Evolutionary conservation across 257 asterid species (phyloP).

Genomic region (Forsythia suspensa): DNA sequence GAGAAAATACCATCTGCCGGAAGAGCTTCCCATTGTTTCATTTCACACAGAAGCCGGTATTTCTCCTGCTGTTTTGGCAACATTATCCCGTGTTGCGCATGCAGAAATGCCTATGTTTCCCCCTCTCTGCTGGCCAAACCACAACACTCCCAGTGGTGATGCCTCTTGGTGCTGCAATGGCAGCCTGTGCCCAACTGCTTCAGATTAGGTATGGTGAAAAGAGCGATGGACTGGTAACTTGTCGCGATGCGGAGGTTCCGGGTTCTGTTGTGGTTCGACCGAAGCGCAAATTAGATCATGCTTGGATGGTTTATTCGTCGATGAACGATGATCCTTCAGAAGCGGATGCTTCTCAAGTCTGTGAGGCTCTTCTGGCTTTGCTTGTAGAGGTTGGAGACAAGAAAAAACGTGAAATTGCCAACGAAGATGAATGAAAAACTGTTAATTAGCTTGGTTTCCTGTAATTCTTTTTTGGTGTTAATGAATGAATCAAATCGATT

Average conservation of each 20-base stretch:
- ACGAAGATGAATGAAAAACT: conserved; percentile 47
- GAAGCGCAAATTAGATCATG: conserved; percentile 84
- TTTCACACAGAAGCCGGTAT: conserved; percentile 52
- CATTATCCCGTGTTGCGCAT: conserved; percentile 88
- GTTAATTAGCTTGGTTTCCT: neutral
- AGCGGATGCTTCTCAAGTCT: conserved; percentile 51
- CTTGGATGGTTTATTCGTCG: conserved; percentile 98
- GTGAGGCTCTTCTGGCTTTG: conserved; percentile 60
- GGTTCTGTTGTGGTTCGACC: conserved; percentile 89
- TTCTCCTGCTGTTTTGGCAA: neutral
- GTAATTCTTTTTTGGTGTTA: neutral
- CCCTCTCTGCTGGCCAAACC: conserved; percentile 50
- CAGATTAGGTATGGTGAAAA: conserved; percentile 88
- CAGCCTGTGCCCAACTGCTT: conserved; percentile 96
- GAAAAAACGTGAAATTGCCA: conserved; percentile 46
- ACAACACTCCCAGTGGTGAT: conserved; percentile 75
- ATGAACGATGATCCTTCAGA: conserved; percentile 68
- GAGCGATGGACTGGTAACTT: conserved; percentile 92
- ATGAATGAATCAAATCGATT: neutral
- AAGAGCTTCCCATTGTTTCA: conserved; percentile 81
- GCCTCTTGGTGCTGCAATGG: conserved; percentile 99
- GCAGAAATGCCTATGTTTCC: conserved; percentile 73
- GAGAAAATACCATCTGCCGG: conserved; percentile 63
- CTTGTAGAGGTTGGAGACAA: conserved; percentile 68
- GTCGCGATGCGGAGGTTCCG: conserved; percentile 97